Evolutionary conservation across 169 alveolate species (phyloP).

Genomic region (Cryptosporidium sp.): DNA sequence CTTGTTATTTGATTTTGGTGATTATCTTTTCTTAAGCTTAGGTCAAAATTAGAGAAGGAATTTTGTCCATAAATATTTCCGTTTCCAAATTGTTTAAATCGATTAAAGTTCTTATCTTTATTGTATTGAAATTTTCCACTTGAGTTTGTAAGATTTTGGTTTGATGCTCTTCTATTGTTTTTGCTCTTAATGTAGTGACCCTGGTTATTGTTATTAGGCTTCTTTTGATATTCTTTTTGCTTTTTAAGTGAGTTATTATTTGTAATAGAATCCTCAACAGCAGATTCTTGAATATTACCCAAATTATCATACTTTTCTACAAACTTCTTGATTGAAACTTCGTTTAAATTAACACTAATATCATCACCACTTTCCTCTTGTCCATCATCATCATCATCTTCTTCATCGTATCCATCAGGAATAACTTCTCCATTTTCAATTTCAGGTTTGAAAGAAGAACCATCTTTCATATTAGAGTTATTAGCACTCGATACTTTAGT

Average conservation of each 20-base stretch:
- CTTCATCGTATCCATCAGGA: neutral
- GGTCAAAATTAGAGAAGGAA: neutral
- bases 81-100: neutral
- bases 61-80: neutral
- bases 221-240: constrained; percentile 3
- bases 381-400: neutral
- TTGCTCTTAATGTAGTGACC: neutral
- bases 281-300: constrained; percentile 47
- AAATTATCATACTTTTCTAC: constrained; percentile 40
- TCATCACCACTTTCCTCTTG: constrained; percentile 51
- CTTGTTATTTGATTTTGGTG: neutral
- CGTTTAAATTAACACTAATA: neutral
- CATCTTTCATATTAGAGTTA: neutral
- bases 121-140: neutral
- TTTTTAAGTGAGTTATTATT: neutral
- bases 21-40: neutral
- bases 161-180: constrained; percentile 4
- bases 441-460: neutral
- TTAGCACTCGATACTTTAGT: neutral
- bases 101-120: neutral
- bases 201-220: too few species aligned
- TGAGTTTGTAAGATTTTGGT: neutral
- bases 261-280: constrained; percentile 23
- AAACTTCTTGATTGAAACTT: neutral
- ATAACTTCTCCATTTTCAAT: neutral